Evolutionary conservation across 371 early-diverging fungal species (phyloP).

Genomic region (Apophysomyces variabilis): DNA sequence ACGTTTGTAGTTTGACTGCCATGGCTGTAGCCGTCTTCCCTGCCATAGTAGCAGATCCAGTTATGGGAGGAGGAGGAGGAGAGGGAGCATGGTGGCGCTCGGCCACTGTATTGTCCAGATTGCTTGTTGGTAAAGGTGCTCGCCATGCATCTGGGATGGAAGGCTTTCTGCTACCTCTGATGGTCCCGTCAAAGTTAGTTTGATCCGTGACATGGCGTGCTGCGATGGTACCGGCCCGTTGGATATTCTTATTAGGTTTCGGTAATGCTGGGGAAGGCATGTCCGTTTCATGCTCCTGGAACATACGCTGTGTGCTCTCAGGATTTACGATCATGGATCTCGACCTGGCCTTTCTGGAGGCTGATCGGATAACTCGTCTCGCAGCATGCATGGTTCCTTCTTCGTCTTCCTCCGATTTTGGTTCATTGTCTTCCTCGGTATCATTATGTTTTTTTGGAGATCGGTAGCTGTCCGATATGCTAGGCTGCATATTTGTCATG

Average conservation of each 20-base stretch:
- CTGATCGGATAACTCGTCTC: slow-evolving; percentile 26
- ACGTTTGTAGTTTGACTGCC: background rate
- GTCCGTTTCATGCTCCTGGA: background rate
- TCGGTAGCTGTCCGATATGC: background rate
- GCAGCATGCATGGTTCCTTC: slow-evolving; percentile 23
- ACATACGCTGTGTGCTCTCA: slow-evolving; percentile 19
- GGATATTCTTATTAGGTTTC: background rate
- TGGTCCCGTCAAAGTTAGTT: background rate
- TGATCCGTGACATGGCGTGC: background rate
- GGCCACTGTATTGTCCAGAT: background rate
- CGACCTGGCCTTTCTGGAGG: slow-evolving; percentile 32
- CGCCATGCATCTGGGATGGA: background rate
- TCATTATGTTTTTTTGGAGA: background rate
- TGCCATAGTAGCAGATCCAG: slow-evolving; percentile 24
- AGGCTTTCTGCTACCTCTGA: background rate
- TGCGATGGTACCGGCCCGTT: background rate
- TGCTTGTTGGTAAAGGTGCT: background rate
- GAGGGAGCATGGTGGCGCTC: background rate
- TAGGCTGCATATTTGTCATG: background rate
- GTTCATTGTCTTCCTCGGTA: background rate
- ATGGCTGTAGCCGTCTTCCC: slow-evolving; percentile 1
- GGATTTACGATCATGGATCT: slow-evolving; percentile 27
- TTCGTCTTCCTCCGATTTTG: background rate
- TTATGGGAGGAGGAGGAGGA: background rate
- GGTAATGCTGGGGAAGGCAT: background rate